A percentile compares a stretch with the other conserved stretches of the same genome.
Evolutionary conservation across 768 basidiomycete genomes (phyloP).

Genomic region (Tricholoma hemisulphureum): DNA sequence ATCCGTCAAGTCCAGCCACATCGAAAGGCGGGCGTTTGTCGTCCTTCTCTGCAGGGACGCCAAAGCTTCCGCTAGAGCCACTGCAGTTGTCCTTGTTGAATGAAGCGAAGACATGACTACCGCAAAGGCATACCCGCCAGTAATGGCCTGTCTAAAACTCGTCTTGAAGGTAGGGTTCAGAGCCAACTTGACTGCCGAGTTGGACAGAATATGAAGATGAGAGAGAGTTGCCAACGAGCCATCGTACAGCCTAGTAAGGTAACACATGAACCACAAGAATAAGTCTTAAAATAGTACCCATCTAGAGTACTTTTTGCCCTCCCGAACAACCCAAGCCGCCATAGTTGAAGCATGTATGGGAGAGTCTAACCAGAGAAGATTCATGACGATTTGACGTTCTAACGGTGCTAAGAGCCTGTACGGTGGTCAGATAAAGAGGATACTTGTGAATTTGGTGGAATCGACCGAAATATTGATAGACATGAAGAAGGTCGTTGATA

Average conservation of each 20-base stretch:
- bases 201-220: constrained; percentile 68
- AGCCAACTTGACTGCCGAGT: constrained; percentile 56
- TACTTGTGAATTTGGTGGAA: constrained; percentile 9
- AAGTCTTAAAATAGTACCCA: constrained; percentile 3
- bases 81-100: constrained; percentile 34
- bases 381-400: constrained; percentile 85
- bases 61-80: constrained; percentile 80
- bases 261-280: constrained; percentile 13
- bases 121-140: constrained; percentile 66
- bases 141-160: constrained; percentile 79
- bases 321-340: constrained; percentile 73
- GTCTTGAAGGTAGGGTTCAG: constrained; percentile 77
- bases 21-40: constrained; percentile 54
- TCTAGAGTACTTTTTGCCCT: constrained; percentile 62
- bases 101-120: neutral
- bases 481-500: constrained; percentile 88
- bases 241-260: constrained; percentile 55
- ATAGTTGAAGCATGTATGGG: constrained; percentile 65
- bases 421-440: constrained; percentile 18
- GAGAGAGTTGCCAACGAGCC: constrained; percentile 61
- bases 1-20: constrained; percentile 68
- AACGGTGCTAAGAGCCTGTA: constrained; percentile 71
- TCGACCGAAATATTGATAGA: constrained; percentile 83
- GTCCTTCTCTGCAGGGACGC: constrained; percentile 67
- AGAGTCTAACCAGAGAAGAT: constrained; percentile 83